phyloP scores from a whole-genome alignment of 345 rosid genomes.

The Salix dunnii region DNA sequence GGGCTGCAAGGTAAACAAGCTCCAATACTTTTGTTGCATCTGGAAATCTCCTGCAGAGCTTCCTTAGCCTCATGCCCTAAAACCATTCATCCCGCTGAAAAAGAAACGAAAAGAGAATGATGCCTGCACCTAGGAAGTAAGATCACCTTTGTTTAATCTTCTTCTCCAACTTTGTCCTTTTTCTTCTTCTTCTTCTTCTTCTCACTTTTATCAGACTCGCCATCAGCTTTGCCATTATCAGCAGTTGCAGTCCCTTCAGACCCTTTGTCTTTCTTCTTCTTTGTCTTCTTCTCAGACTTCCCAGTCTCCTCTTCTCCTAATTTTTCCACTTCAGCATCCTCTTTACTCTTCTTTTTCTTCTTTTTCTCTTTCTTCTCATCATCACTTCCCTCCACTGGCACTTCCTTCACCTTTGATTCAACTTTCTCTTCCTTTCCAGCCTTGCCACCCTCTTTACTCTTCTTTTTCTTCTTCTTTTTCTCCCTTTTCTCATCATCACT shows the following conservation, averaged over 20 bases:
- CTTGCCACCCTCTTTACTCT: constrained; percentile 36
- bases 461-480: constrained; percentile 52
- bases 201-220: constrained; percentile 50
- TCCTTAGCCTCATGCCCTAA: neutral
- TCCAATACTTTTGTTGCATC: neutral
- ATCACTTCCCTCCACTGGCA: constrained; percentile 32
- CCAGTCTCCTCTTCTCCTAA: constrained; percentile 31
- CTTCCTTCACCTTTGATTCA: constrained; percentile 2
- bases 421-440: constrained; percentile 5
- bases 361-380: constrained; percentile 45
- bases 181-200: constrained; percentile 68
- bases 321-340: constrained; percentile 26
- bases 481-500: constrained; percentile 23
- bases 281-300: constrained; percentile 64
- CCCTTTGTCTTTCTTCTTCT: constrained; percentile 68
- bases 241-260: constrained; percentile 32
- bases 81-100: neutral
- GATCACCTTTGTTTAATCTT: constrained; percentile 30
- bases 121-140: neutral
- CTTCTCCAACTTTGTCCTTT: constrained; percentile 53
- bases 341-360: constrained; percentile 51
- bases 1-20: neutral
- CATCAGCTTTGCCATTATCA: constrained; percentile 38
- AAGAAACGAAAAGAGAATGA: neutral
- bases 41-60: neutral